Percentiles rank a stretch among this genome's conserved stretches.
phyloP scores from a whole-genome alignment of 805 yeast genomes.

The Lachancea kluyveri region DNA sequence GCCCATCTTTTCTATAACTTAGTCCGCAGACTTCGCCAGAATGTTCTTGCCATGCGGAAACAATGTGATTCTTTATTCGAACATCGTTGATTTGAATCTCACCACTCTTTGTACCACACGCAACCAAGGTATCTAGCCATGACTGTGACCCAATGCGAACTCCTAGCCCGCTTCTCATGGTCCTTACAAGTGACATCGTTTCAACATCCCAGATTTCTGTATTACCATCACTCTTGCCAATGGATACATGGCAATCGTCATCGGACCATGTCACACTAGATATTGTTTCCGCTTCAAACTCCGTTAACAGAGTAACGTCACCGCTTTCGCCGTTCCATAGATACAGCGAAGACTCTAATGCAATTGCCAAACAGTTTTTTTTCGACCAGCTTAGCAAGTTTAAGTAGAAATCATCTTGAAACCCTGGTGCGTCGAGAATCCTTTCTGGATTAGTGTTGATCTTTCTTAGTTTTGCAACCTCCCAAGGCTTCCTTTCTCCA shows the following conservation, averaged over 20 bases:
- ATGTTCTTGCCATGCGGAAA: conserved; percentile 56
- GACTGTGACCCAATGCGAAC: conserved; percentile 77
- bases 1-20: conserved; percentile 78
- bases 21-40: conserved; percentile 90
- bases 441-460: conserved; percentile 86
- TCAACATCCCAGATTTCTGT: conserved; percentile 94
- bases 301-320: conserved; percentile 61
- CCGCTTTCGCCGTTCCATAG: conserved; percentile 91
- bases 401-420: conserved; percentile 86
- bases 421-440: conserved; percentile 93
- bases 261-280: conserved; percentile 80
- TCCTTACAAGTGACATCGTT: conserved; percentile 62
- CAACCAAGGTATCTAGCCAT: conserved; percentile 77
- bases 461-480: conserved; percentile 64
- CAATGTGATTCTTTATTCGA: conserved; percentile 71
- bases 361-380: conserved; percentile 79
- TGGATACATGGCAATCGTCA: conserved; percentile 78
- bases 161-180: conserved; percentile 62
- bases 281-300: conserved; percentile 35
- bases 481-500: conserved; percentile 18
- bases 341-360: conserved; percentile 75
- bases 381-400: conserved; percentile 85
- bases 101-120: conserved; percentile 87
- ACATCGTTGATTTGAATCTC: conserved; percentile 85
- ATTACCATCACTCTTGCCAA: conserved; percentile 78